Percentiles rank a stretch among this genome's conserved stretches.
These are phyloP conservation scores for Gymnopus androsaceus DNA, from an alignment of 1,284 basidiomycete genomes.

Conservation along the genomic window DNA sequence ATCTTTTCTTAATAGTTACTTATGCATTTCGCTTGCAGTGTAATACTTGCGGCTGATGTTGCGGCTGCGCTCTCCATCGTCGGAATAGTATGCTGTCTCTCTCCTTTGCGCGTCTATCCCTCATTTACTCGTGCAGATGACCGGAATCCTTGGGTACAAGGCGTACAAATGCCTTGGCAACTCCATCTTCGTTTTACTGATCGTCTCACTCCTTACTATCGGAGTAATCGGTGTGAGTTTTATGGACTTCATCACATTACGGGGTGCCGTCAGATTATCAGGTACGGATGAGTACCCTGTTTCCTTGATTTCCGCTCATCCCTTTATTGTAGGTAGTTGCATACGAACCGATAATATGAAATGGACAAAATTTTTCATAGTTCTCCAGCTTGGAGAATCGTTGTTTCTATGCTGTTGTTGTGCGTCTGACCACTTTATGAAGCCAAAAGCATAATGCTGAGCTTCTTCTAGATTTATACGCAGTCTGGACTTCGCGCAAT, in stretches of 20 bases:
- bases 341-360: slow-evolving; percentile 32
- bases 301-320: background rate
- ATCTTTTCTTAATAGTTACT: background rate
- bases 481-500: slow-evolving; percentile 55
- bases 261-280: slow-evolving; percentile 44
- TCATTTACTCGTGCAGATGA: slow-evolving; percentile 43
- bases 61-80: slow-evolving; percentile 46
- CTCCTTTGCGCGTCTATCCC: background rate
- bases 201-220: slow-evolving; percentile 37
- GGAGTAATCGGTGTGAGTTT: background rate
- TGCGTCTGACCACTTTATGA: slow-evolving; percentile 34
- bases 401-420: slow-evolving; percentile 63
- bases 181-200: slow-evolving; percentile 49
- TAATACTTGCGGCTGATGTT: slow-evolving; percentile 39
- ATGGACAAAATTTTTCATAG: slow-evolving; percentile 48
- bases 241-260: slow-evolving; percentile 40
- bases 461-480: slow-evolving; percentile 49
- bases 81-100: slow-evolving; percentile 38
- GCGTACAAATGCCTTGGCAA: slow-evolving; percentile 66
- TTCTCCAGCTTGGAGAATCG: slow-evolving; percentile 55
- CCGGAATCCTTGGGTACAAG: slow-evolving; percentile 66
- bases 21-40: slow-evolving; percentile 29
- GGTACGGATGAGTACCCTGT: slow-evolving; percentile 33
- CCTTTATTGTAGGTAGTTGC: slow-evolving; percentile 38
- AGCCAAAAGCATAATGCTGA: background rate